Conservation (phyloP, 1,139 yeast species). For the Blastobotrys elegans region DNA sequence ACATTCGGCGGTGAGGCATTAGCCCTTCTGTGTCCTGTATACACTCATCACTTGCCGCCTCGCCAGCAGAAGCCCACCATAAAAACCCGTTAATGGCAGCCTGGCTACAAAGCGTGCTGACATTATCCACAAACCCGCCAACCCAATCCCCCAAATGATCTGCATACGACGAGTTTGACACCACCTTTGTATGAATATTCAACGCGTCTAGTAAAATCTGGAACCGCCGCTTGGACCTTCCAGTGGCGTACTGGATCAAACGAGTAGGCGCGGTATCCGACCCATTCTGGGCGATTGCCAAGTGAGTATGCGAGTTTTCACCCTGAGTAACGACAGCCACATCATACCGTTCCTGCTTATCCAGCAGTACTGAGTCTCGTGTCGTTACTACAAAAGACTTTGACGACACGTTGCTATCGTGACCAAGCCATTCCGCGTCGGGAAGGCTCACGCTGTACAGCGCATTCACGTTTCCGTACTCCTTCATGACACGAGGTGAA, state of each 20-base stretch:
- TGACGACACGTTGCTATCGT: constrained; percentile 11
- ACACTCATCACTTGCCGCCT: constrained; percentile 40
- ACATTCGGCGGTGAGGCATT: constrained; percentile 7
- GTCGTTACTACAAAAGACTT: constrained; percentile 59
- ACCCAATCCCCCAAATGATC: constrained; percentile 9
- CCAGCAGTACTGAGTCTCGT: constrained; percentile 63
- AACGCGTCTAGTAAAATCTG: constrained; percentile 23
- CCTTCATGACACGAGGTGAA: constrained; percentile 11
- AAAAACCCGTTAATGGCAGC: constrained; percentile 45
- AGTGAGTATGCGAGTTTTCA: constrained; percentile 3
- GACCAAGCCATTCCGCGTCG: constrained; percentile 38
- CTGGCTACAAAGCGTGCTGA: constrained; percentile 2
- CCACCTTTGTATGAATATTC: constrained; percentile 22
- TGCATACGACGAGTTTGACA: constrained; percentile 7
- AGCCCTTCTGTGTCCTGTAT: constrained; percentile 31
- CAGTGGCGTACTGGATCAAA: constrained; percentile 19
- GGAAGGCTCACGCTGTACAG: constrained; percentile 58
- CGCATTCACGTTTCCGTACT: constrained; percentile 17
- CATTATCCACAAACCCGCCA: constrained; percentile 9
- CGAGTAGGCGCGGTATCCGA: background rate
- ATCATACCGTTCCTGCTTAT: constrained; percentile 55
- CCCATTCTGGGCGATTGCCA: constrained; percentile 6
- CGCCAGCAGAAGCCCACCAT: constrained; percentile 88
- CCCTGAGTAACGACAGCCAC: constrained; percentile 27
- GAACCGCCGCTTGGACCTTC: constrained; percentile 30